Conservation (phyloP, 1,284 basidiomycete species). For the Apiotrichum veenhuisii region DNA sequence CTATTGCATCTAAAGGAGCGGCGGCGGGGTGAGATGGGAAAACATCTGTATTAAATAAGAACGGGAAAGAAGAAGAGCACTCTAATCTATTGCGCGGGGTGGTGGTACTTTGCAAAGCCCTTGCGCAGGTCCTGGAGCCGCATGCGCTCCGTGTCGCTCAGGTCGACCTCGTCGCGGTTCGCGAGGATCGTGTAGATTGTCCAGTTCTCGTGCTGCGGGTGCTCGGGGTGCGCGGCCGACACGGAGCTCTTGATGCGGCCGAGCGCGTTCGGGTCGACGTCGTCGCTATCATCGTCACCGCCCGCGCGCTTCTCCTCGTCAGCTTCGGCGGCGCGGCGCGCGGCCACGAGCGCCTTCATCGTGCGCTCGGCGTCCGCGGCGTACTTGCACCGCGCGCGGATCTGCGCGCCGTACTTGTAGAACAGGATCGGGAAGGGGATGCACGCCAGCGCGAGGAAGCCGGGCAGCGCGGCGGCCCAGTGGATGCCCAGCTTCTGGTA, state of each 20-base stretch:
- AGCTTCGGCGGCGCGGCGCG: slow-evolving; percentile 4
- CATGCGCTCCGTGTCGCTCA: slow-evolving; percentile 35
- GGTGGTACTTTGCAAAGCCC: not conserved
- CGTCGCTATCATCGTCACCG: slow-evolving; percentile 6
- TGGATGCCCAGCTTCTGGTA: slow-evolving; percentile 58
- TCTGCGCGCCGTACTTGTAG: slow-evolving; percentile 42
- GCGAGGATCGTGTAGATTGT: slow-evolving; percentile 33
- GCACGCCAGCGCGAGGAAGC: slow-evolving; percentile 57
- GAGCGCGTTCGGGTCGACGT: not conserved
- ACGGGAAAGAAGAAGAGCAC: too few species aligned
- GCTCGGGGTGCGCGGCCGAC: not conserved
- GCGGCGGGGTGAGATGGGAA: too few species aligned
- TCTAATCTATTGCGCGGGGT: not conserved
- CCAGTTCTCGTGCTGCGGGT: slow-evolving; percentile 29
- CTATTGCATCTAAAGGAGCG: too few species aligned
- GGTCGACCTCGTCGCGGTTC: slow-evolving; percentile 36
- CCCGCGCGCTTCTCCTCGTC: slow-evolving; percentile 18
- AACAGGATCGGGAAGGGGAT: slow-evolving; percentile 54
- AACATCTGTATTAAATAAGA: too few species aligned
- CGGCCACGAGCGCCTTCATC: slow-evolving; percentile 35
- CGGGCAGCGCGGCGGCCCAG: slow-evolving; percentile 60
- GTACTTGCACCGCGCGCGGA: slow-evolving; percentile 57
- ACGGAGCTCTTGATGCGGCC: slow-evolving; percentile 7
- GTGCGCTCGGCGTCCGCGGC: slow-evolving; percentile 38
- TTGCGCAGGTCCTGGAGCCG: not conserved